Conservation (phyloP, 208 protist species). For the Herpetomonas tarakana region DNA sequence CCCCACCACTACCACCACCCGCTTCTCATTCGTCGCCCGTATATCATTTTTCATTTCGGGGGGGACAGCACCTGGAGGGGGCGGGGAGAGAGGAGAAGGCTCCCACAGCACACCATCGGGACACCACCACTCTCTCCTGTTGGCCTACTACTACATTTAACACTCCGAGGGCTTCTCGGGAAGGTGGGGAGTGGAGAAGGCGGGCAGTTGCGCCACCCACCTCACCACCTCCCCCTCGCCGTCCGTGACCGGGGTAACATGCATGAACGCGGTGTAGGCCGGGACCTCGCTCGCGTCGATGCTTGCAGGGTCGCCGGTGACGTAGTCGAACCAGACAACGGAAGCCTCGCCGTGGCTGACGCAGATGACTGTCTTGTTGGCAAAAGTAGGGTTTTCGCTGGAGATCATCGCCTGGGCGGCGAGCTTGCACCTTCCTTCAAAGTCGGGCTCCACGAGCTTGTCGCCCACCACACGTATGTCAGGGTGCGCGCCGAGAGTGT, state of each 20-base stretch:
- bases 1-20: no score
- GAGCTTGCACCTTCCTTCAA: constrained; percentile 23
- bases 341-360: constrained; percentile 38
- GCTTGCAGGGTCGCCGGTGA: constrained; percentile 1
- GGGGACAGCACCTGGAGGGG: no score
- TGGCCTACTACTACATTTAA: no score
- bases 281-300: background rate
- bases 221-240: background rate
- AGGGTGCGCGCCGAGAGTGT: constrained; percentile 26
- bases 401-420: constrained; percentile 19
- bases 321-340: constrained; percentile 21
- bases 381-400: constrained; percentile 12
- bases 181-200: constrained; percentile 26
- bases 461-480: constrained; percentile 18
- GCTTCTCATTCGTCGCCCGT: no score
- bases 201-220: constrained; percentile 8
- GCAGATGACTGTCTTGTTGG: constrained; percentile 37
- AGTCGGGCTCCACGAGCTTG: constrained; percentile 24
- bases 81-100: no score
- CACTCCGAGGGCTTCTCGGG: constrained; percentile 11
- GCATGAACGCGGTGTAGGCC: constrained; percentile 31
- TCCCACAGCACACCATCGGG: no score
- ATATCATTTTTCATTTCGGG: no score
- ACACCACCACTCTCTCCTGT: no score
- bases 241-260: constrained; percentile 8